Conservation (phyloP, 2,329 filamentous ascomycete species). For the Thielaviopsis euricoi region DNA sequence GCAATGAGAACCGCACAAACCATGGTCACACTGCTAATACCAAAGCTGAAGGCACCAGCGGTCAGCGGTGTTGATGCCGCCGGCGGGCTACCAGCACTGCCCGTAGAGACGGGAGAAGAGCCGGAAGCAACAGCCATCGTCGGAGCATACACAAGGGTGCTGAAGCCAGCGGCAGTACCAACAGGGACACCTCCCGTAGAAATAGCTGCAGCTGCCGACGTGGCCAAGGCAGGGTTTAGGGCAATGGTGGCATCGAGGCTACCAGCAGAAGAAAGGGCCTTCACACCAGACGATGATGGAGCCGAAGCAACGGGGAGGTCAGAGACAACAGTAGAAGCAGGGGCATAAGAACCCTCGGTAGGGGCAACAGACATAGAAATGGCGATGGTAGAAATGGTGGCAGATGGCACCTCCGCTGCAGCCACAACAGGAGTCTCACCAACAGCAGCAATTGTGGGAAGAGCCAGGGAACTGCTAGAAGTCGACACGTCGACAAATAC, state of each 20-base stretch:
- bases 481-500: neutral
- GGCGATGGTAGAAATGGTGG: neutral
- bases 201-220: neutral
- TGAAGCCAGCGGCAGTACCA: neutral
- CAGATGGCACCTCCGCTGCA: neutral
- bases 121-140: neutral
- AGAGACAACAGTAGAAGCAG: neutral
- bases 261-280: neutral
- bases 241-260: neutral
- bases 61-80: neutral
- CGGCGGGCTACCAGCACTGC: neutral
- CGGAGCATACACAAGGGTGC: neutral
- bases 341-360: neutral
- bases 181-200: neutral
- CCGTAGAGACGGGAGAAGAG: neutral
- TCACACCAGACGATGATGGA: neutral
- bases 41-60: neutral
- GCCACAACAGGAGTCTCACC: neutral
- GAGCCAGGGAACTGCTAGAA: neutral
- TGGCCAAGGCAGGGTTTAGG: neutral
- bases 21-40: neutral
- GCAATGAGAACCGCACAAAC: neutral
- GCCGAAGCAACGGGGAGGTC: neutral
- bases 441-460: neutral
- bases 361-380: neutral